phyloP scores from a whole-genome alignment of 2,329 filamentous ascomycete species.

The Calonectria henricotiae region DNA sequence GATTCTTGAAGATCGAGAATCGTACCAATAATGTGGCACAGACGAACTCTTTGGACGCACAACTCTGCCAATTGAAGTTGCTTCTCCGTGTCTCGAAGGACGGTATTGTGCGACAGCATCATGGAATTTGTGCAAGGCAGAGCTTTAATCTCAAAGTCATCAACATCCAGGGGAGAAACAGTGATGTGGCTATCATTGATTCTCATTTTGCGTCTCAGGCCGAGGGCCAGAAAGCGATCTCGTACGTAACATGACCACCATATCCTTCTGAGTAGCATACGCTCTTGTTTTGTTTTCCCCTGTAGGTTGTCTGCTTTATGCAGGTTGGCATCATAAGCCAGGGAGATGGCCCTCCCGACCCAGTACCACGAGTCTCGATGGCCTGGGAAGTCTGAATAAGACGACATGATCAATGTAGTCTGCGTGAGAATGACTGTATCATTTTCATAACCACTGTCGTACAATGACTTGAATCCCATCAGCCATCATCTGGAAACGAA shows the following conservation, averaged over 20 bases:
- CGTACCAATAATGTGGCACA: conserved; percentile 1
- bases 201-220: conserved; percentile 6
- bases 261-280: conserved; percentile 11
- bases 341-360: conserved; percentile 5
- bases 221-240: conserved; percentile 15
- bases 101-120: not conserved
- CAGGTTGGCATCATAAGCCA: not conserved
- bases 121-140: conserved; percentile 6
- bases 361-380: conserved; percentile 12
- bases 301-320: not conserved
- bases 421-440: conserved; percentile 11
- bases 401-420: conserved; percentile 14
- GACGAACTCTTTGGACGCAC: not conserved
- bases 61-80: conserved; percentile 15
- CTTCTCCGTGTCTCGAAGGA: conserved; percentile 2
- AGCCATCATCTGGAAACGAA: not conserved
- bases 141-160: conserved; percentile 11
- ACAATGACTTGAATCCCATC: not conserved
- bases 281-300: not conserved
- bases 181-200: conserved; percentile 2
- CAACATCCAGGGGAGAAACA: not conserved
- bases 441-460: conserved; percentile 11
- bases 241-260: conserved; percentile 18
- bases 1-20: conserved; percentile 3
- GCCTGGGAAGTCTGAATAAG: conserved; percentile 7